Percentiles rank a stretch among this genome's conserved stretches.
These are phyloP conservation scores for Ustilago cynodontis DNA, from an alignment of 1,284 basidiomycete genomes.

Conservation along the genomic window DNA sequence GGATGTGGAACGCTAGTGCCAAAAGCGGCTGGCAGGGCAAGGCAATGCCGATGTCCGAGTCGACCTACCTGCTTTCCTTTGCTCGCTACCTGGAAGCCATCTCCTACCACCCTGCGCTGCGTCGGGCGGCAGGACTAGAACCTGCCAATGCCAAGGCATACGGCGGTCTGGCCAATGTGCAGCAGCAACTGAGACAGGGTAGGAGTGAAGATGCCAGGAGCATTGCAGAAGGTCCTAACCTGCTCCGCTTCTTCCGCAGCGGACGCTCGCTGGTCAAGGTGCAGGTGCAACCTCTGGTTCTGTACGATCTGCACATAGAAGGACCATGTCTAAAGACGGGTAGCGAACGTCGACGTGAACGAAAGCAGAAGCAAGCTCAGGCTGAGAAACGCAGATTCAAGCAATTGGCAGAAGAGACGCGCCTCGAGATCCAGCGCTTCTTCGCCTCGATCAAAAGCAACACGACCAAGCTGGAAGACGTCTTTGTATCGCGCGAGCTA, in stretches of 20 bases:
- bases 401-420: slow-evolving; percentile 41
- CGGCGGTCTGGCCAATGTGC: slow-evolving; percentile 37
- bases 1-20: slow-evolving; percentile 59
- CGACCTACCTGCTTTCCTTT: slow-evolving; percentile 62
- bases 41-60: slow-evolving; percentile 52
- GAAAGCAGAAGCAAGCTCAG: slow-evolving; percentile 30
- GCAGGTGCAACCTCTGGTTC: slow-evolving; percentile 46
- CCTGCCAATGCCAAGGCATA: slow-evolving; percentile 35
- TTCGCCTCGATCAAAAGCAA: slow-evolving; percentile 56
- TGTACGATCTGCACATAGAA: slow-evolving; percentile 56
- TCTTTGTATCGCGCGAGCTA: slow-evolving; percentile 61
- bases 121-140: slow-evolving; percentile 41
- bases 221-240: slow-evolving; percentile 40
- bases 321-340: slow-evolving; percentile 52
- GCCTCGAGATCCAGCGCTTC: slow-evolving; percentile 63
- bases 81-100: slow-evolving; percentile 61
- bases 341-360: slow-evolving; percentile 27
- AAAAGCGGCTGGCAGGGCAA: slow-evolving; percentile 51
- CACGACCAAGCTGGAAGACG: slow-evolving; percentile 49
- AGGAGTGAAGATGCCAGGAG: slow-evolving; percentile 44
- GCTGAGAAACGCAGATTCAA: slow-evolving; percentile 29
- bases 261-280: slow-evolving; percentile 58
- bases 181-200: slow-evolving; percentile 47
- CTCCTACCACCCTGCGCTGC: slow-evolving; percentile 55
- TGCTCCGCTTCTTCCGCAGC: slow-evolving; percentile 55